Conservation (phyloP, 352 stramenopile species). For the Phytophthora ramorum region DNA sequence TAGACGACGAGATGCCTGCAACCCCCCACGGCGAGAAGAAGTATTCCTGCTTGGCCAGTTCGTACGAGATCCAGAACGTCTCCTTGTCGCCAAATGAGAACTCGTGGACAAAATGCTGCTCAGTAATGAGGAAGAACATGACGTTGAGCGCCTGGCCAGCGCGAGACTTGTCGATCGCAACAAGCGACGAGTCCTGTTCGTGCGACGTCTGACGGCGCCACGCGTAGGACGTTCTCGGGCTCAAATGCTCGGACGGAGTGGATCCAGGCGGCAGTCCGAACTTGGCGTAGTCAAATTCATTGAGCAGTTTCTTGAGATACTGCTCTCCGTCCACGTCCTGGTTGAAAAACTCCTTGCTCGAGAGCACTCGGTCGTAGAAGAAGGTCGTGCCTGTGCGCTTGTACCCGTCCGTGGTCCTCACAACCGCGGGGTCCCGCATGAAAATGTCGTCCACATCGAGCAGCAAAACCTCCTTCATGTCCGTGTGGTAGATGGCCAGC, state of each 20-base stretch:
- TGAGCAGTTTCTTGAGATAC: conserved; percentile 44
- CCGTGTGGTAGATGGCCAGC: conserved; percentile 58
- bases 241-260: conserved; percentile 38
- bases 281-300: conserved; percentile 49
- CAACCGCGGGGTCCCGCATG: conserved; percentile 47
- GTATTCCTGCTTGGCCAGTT: conserved; percentile 47
- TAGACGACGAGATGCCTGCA: conserved; percentile 30
- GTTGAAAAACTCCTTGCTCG: conserved; percentile 62
- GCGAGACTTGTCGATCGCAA: conserved; percentile 55
- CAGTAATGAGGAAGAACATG: conserved; percentile 60
- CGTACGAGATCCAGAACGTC: conserved; percentile 50
- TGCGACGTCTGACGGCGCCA: conserved; percentile 48
- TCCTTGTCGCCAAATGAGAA: conserved; percentile 56
- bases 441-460: conserved; percentile 63
- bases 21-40: conserved; percentile 55
- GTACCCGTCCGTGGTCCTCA: conserved; percentile 53
- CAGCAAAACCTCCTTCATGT: conserved; percentile 52
- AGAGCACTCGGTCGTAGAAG: conserved; percentile 75
- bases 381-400: conserved; percentile 57
- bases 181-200: conserved; percentile 67
- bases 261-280: conserved; percentile 31
- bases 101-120: conserved; percentile 43
- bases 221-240: conserved; percentile 32
- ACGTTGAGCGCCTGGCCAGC: conserved; percentile 44
- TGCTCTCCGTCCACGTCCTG: conserved; percentile 42